phyloP scores from a whole-genome alignment of 2,329 filamentous ascomycete genomes.

The Cladorrhinum sp. region DNA sequence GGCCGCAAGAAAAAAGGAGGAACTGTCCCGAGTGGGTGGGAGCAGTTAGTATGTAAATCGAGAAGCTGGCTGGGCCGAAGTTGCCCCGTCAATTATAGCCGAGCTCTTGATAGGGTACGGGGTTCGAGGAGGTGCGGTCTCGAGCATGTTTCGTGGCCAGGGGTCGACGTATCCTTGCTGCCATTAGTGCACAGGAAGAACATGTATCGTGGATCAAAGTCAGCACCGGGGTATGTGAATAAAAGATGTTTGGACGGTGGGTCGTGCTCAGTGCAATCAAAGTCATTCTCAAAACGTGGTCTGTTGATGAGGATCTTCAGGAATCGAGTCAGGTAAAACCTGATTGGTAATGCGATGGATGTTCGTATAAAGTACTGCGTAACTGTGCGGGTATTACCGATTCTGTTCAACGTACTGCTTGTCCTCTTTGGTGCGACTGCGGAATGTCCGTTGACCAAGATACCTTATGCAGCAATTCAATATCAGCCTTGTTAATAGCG shows the following conservation, averaged over 20 bases:
- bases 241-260: too few species aligned
- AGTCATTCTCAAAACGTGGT: too few species aligned
- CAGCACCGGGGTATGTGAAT: too few species aligned
- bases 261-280: too few species aligned
- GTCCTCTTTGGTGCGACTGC: background rate
- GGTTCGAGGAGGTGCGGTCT: background rate
- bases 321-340: too few species aligned
- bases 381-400: background rate
- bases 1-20: slow-evolving; percentile 5
- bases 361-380: too few species aligned
- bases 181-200: too few species aligned
- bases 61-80: slow-evolving; percentile 9
- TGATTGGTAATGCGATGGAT: background rate
- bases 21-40: slow-evolving; percentile 16
- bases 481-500: slow-evolving; percentile 1
- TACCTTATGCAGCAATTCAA: too few species aligned
- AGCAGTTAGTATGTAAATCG: background rate
- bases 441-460: slow-evolving; percentile 3
- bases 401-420: background rate
- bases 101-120: background rate
- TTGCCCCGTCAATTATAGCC: slow-evolving; percentile 19
- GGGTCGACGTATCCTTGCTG: too few species aligned
- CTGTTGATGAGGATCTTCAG: too few species aligned
- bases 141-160: background rate
- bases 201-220: too few species aligned